Base-by-base conservation (phyloP, 1,284 basidiomycete species). In the Peniophora sp. region DNA sequence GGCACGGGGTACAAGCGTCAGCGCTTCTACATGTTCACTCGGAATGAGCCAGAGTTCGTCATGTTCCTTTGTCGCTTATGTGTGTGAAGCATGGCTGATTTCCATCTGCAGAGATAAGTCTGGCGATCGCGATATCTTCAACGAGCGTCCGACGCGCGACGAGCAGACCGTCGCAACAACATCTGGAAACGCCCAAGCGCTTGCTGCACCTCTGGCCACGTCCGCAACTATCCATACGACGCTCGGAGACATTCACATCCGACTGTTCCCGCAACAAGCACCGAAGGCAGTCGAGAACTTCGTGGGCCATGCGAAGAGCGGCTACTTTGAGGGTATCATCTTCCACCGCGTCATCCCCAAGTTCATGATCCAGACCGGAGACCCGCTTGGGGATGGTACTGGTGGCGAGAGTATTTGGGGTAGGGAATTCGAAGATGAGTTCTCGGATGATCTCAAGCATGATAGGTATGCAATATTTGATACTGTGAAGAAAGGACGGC, bases 351-450 rank as follows among this genome's bases (percentile, higher is more conserved):
- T 99, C 56, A 99, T 99, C 65, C 83, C 92, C 57, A 99, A 99
- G 71, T 99, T 99, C 64, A 99, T 99, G 97, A 84, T 99, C 49
- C 96, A 99, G 73, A 97, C 95, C 2, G 96, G 97, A 35, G 96
- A 99, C 62, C 97, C 97, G 1, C 71, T 97, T 3, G 96, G 93
- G 16, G 95, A 99, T 67, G 97, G 97, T 2, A 98, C 95, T 0
- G 97, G 97, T n/a, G 97, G 97, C 20, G 86, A 82, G 53, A 92
- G 89, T 16, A 92, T 98, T 55, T 99, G 96, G 96, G 95, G 89
- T 2, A 72, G 75, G 48, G 89, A 93, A 49, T 99, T 99, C 62
- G 96, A 97, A 64, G 97, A 99, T 66, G 96, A 99, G 69, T 94
- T 99, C 64, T 78, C 82, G 25, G 86, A 92, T 56, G 85, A 89